Evolutionary conservation across 1,284 basidiomycete genomes (phyloP), one percentile per base, ranked within the genome.

Genomic region (Chiua sp.): DNA sequence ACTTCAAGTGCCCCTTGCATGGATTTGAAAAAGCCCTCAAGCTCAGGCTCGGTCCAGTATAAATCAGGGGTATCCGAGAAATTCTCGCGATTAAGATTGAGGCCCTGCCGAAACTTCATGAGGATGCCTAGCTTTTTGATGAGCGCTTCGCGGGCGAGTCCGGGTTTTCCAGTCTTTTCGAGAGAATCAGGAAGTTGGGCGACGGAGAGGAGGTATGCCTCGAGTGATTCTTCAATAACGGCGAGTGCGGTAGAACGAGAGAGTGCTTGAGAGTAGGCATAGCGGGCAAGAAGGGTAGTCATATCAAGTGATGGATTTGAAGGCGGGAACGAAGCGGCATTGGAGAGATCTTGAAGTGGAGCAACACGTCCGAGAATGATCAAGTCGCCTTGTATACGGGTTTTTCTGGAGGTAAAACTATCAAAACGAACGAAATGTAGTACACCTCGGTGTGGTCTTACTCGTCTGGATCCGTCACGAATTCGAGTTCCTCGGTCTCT

Each of bases 401-500:
- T 96, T 65, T 84, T 79, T 71, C 93, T 95, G 64, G 7, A 44
- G 60, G 57, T 49, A 39, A 65, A 55, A 13, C 20, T 32, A 59
- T 65, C 53, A 51, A 26, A 35, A 46, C 13, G 37, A 10, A 20
- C 1, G 35, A 5, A 37, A 37, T 37, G 35, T 28, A 10, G n/a
- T 23, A 35, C 20, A 32, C 52, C 53, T 57, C 55, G 66, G 51
- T 0, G 4, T 18, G 53, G 47, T 68, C 63, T 59, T 68, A 82
- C 88, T 95, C 92, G 58, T 80, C 87, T 35, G 92, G 91, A 76
- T 96, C 94, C 28, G 91, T 89, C 11, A 94, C 92, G 76, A 95
- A 96, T 71, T 96, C 94, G 42, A 96, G 82, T 67, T 95, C 93
- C 70, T 96, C 94, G 23, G 91, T 91, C 79, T 96, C 93, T 32